Percentiles rank a stretch among this genome's conserved stretches.
Conservation (phyloP, 352 stramenopile genomes). For the Pythium angustatum region DNA sequence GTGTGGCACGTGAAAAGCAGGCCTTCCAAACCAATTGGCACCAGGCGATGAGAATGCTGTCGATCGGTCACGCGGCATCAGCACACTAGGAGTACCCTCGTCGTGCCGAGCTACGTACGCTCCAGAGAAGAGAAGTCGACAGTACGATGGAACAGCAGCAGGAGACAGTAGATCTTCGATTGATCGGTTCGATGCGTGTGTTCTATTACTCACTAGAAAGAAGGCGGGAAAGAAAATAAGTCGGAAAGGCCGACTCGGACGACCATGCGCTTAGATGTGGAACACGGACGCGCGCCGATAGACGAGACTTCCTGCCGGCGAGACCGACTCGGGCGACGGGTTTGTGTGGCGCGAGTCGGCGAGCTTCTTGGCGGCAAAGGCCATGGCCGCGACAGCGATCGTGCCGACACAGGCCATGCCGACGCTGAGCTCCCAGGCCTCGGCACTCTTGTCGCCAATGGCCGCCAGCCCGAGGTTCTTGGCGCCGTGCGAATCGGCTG, state of each 20-base stretch:
- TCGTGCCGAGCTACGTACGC: too few relatives aligned
- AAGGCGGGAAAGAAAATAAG: not conserved
- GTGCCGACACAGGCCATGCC: not conserved
- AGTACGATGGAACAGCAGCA: too few relatives aligned
- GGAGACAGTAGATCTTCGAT: too few relatives aligned
- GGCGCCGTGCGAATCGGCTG: not conserved
- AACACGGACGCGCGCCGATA: conserved; percentile 17
- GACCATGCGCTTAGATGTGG: conserved; percentile 20
- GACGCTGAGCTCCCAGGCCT: not conserved
- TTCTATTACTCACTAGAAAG: not conserved
- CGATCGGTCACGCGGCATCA: too few relatives aligned
- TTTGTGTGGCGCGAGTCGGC: not conserved
- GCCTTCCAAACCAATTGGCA: too few relatives aligned
- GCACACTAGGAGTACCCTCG: too few relatives aligned
- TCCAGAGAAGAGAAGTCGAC: too few relatives aligned
- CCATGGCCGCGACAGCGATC: conserved; percentile 1
- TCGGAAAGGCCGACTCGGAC: too few relatives aligned
- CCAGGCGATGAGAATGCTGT: too few relatives aligned
- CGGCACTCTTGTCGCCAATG: not conserved
- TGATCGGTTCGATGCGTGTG: too few relatives aligned
- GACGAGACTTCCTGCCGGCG: not conserved
- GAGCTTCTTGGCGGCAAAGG: conserved; percentile 2
- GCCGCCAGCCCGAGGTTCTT: not conserved
- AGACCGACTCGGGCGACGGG: not conserved
- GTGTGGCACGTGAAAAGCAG: too few relatives aligned